phyloP scores from a whole-genome alignment of 208 protist genomes.

The Acanthamoeba royreba region DNA sequence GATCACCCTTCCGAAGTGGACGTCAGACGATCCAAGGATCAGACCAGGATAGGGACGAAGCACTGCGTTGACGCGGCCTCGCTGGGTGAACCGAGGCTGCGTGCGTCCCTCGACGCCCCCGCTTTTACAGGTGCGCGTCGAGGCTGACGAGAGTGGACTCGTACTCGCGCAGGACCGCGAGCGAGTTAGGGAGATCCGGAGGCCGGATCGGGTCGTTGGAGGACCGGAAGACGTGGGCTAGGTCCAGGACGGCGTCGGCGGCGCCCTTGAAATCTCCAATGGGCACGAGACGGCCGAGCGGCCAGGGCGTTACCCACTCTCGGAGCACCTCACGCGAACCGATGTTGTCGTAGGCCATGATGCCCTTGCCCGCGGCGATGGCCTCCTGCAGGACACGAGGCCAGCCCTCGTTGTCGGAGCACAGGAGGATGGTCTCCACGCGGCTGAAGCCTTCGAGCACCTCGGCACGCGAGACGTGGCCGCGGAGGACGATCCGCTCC shows the following conservation, averaged over 20 bases:
- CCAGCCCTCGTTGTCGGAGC: not conserved
- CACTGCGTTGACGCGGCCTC: too few relatives aligned
- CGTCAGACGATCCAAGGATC: too few relatives aligned
- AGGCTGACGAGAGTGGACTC: not conserved
- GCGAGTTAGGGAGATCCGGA: not conserved
- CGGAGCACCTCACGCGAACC: not conserved
- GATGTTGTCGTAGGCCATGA: conserved; percentile 2
- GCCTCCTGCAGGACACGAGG: not conserved
- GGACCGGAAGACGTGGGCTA: not conserved
- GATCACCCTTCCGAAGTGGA: too few relatives aligned
- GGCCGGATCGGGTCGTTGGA: not conserved
- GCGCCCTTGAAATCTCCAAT: conserved; percentile 19
- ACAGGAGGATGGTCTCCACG: not conserved
- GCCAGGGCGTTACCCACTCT: not conserved
- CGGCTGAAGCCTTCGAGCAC: not conserved
- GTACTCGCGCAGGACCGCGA: not conserved
- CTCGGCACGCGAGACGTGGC: not conserved
- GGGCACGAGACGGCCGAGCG: not conserved
- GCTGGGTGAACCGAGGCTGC: not conserved
- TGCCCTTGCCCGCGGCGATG: not conserved
- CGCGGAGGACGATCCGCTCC: not conserved
- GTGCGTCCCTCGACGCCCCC: not conserved
- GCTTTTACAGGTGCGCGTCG: not conserved
- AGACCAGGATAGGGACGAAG: too few relatives aligned
- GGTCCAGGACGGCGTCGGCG: not conserved